These are phyloP conservation scores for Aspergillus sclerotioniger DNA, from an alignment of 495 filamentous ascomycete species.

Conservation along the genomic window DNA sequence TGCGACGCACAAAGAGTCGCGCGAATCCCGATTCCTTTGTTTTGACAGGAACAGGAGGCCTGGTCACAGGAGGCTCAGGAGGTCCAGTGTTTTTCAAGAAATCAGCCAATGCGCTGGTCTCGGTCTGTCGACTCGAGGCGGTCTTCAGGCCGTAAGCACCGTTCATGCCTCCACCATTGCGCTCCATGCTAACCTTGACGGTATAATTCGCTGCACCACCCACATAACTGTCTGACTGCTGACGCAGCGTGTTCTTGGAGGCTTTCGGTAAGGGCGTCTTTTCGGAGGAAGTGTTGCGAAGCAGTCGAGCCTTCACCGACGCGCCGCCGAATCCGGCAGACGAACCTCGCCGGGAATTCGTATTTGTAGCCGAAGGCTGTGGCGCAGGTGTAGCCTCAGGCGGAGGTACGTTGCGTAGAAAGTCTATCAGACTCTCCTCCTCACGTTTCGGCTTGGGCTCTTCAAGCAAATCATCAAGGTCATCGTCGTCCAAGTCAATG, in stretches of 20 bases:
- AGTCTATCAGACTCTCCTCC: slow-evolving; percentile 79
- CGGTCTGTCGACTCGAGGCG: slow-evolving; percentile 34
- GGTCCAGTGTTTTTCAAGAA: slow-evolving; percentile 77
- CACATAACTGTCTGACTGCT: slow-evolving; percentile 23
- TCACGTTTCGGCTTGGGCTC: slow-evolving; percentile 44
- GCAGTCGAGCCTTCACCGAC: slow-evolving; percentile 62
- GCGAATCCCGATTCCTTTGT: slow-evolving; percentile 32
- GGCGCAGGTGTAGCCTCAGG: slow-evolving; percentile 47
- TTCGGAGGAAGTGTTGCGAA: slow-evolving; percentile 37
- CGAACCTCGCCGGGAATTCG: slow-evolving; percentile 47
- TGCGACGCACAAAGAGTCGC: slow-evolving; percentile 43
- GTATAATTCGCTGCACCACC: slow-evolving; percentile 37
- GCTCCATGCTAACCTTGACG: slow-evolving; percentile 38
- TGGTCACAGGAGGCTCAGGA: slow-evolving; percentile 43
- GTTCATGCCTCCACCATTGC: slow-evolving; percentile 28
- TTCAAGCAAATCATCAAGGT: slow-evolving; percentile 60
- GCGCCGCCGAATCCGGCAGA: slow-evolving; percentile 45
- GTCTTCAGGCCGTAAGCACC: slow-evolving; percentile 16
- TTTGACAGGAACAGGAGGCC: slow-evolving; percentile 20
- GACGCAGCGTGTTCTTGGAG: slow-evolving; percentile 36
- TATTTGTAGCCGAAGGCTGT: slow-evolving; percentile 31
- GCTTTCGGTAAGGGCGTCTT: slow-evolving; percentile 28
- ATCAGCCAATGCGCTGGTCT: slow-evolving; percentile 73
- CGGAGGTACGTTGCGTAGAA: slow-evolving; percentile 78
- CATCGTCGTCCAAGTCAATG: slow-evolving; percentile 80